These are phyloP conservation scores for Thermothelomyces thermophilus DNA, from an alignment of 2,329 filamentous ascomycete species.

Conservation along the genomic window DNA sequence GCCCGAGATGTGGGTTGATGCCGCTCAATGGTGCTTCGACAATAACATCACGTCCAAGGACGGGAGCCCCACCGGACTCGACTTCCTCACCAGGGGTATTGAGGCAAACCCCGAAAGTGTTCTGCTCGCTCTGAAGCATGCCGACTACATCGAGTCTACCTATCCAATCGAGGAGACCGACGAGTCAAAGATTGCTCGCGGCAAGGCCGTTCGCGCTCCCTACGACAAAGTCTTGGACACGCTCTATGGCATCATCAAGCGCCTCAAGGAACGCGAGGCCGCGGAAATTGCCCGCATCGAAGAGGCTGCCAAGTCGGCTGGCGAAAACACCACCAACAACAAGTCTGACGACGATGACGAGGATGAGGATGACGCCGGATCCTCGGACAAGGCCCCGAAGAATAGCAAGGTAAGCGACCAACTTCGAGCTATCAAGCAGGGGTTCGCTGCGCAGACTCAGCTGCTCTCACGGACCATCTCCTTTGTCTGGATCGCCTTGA, in stretches of 20 bases:
- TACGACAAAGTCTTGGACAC: constrained; percentile 78
- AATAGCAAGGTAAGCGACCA: constrained; percentile 59
- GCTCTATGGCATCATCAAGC: constrained; percentile 79
- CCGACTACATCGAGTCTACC: constrained; percentile 76
- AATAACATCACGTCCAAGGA: constrained; percentile 60
- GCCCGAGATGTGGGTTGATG: constrained; percentile 93
- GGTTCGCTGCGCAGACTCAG: constrained; percentile 65
- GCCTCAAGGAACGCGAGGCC: constrained; percentile 58
- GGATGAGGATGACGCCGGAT: constrained; percentile 48
- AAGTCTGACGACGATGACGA: constrained; percentile 32
- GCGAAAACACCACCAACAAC: constrained; percentile 11
- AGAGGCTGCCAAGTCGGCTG: constrained; percentile 38
- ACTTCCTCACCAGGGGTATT: constrained; percentile 76
- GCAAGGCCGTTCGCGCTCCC: constrained; percentile 70
- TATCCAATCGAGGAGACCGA: constrained; percentile 72
- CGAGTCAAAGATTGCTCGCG: constrained; percentile 66
- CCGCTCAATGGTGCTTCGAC: constrained; percentile 84
- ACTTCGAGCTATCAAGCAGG: constrained; percentile 55
- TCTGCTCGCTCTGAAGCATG: constrained; percentile 80
- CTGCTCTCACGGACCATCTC: constrained; percentile 80
- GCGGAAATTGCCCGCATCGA: constrained; percentile 52
- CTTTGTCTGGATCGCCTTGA: constrained; percentile 89
- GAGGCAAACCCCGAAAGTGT: constrained; percentile 91
- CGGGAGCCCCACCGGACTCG: constrained; percentile 55
- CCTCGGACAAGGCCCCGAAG: constrained; percentile 34